phyloP scores from a whole-genome alignment of 495 filamentous ascomycete genomes.

The Aspergillus funiculosus region DNA sequence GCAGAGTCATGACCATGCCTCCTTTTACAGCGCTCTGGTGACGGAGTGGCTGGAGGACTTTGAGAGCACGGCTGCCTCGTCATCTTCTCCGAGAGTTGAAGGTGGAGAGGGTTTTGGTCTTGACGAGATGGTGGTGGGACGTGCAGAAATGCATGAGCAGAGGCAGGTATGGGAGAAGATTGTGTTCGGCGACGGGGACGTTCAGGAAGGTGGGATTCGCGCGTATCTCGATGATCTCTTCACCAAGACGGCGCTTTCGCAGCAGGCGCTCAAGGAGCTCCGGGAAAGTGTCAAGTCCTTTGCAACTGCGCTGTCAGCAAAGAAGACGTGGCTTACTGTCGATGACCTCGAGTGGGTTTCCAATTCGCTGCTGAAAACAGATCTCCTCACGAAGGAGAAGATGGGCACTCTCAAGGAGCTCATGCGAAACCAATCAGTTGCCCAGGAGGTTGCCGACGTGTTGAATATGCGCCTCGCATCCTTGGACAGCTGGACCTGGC shows the following conservation, averaged over 20 bases:
- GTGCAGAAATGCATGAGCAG: slow-evolving; percentile 47
- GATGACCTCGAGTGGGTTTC: slow-evolving; percentile 46
- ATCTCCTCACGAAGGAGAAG: slow-evolving; percentile 57
- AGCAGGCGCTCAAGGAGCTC: slow-evolving; percentile 41
- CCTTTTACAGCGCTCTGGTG: slow-evolving; percentile 55
- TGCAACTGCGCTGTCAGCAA: slow-evolving; percentile 33
- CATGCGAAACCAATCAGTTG: slow-evolving; percentile 48
- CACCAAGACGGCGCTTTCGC: slow-evolving; percentile 28
- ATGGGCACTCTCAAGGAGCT: slow-evolving; percentile 54
- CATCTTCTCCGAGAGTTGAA: background rate
- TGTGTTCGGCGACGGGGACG: slow-evolving; percentile 48
- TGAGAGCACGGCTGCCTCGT: slow-evolving; percentile 16
- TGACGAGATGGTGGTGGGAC: slow-evolving; percentile 35
- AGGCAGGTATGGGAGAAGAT: slow-evolving; percentile 50
- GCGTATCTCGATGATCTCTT: slow-evolving; percentile 52
- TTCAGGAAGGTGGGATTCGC: slow-evolving; percentile 41
- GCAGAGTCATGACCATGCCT: slow-evolving; percentile 54
- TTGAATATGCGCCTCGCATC: slow-evolving; percentile 61
- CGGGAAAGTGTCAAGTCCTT: slow-evolving; percentile 41
- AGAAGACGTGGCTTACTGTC: slow-evolving; percentile 30
- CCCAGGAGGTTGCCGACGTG: slow-evolving; percentile 58
- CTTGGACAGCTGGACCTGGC: slow-evolving; percentile 58
- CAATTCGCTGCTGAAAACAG: slow-evolving; percentile 48
- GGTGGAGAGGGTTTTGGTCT: slow-evolving; percentile 11
- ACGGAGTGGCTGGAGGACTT: slow-evolving; percentile 54